phyloP scores from a whole-genome alignment of 1,139 yeast genomes.

The Yamadazyma songkhlaensis region DNA sequence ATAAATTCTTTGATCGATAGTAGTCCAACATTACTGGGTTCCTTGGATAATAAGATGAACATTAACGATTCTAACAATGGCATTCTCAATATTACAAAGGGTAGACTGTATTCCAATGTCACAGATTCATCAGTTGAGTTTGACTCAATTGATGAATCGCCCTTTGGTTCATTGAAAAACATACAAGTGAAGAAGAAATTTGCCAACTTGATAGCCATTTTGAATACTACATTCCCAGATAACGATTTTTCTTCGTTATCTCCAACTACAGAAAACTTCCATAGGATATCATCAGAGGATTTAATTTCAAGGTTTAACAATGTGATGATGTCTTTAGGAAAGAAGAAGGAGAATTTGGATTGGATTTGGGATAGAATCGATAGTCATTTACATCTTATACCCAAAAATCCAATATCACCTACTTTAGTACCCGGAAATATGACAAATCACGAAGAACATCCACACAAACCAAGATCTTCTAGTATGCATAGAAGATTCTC shows the following conservation, averaged over 20 bases:
- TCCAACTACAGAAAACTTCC: slow-evolving; percentile 74
- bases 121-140: slow-evolving; percentile 21
- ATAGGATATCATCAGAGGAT: slow-evolving; percentile 42
- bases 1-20: slow-evolving; percentile 35
- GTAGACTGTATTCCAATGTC: slow-evolving; percentile 15
- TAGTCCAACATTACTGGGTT: slow-evolving; percentile 25
- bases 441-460: slow-evolving; percentile 6
- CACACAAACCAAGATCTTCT: slow-evolving; percentile 23
- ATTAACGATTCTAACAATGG: not conserved
- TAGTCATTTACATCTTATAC: slow-evolving; percentile 71
- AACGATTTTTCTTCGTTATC: slow-evolving; percentile 87
- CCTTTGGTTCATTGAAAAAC: slow-evolving; percentile 90
- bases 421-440: slow-evolving; percentile 6
- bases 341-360: slow-evolving; percentile 43
- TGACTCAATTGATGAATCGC: slow-evolving; percentile 56
- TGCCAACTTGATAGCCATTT: slow-evolving; percentile 84
- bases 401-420: slow-evolving; percentile 14
- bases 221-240: slow-evolving; percentile 92
- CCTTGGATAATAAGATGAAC: not conserved
- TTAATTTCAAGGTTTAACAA: slow-evolving; percentile 77
- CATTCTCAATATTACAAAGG: not conserved
- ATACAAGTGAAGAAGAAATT: slow-evolving; percentile 83
- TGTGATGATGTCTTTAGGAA: slow-evolving; percentile 76
- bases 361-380: slow-evolving; percentile 92
- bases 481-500: slow-evolving; percentile 9